Conservation (phyloP, 495 filamentous ascomycete genomes). For the Penicillium maclennaniae region DNA sequence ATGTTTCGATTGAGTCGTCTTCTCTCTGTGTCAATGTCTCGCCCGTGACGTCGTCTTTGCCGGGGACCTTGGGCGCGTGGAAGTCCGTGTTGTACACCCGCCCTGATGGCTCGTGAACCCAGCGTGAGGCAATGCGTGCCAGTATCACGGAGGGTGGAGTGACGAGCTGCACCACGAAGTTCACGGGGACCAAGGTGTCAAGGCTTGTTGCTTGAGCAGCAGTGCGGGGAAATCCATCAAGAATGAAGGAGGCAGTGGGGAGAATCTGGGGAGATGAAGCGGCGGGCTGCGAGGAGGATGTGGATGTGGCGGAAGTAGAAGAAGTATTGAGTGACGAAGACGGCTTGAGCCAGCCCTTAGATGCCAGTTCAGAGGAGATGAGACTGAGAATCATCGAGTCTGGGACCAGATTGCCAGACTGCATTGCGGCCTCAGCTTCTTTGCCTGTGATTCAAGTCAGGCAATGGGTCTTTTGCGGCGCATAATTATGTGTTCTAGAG, state of each 20-base stretch:
- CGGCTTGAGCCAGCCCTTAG: constrained; percentile 71
- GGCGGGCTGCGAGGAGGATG: constrained; percentile 6
- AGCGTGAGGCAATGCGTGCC: constrained; percentile 81
- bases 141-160: constrained; percentile 69
- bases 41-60: constrained; percentile 87
- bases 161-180: constrained; percentile 68
- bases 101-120: constrained; percentile 91
- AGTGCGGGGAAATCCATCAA: constrained; percentile 95
- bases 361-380: constrained; percentile 80
- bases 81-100: constrained; percentile 92
- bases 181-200: constrained; percentile 80
- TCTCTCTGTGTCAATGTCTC: constrained; percentile 75
- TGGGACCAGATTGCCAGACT: constrained; percentile 75
- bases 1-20: constrained; percentile 85
- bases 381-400: constrained; percentile 89
- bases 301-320: constrained; percentile 17
- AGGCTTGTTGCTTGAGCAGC: constrained; percentile 71
- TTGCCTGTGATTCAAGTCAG: constrained; percentile 55
- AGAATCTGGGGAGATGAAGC: constrained; percentile 51
- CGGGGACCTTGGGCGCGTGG: constrained; percentile 74
- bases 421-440: constrained; percentile 84
- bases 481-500: not conserved
- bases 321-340: constrained; percentile 17
- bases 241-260: constrained; percentile 81
- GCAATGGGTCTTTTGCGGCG: not conserved